phyloP scores from a whole-genome alignment of 495 filamentous ascomycete species.

The Penicillium argentinense region DNA sequence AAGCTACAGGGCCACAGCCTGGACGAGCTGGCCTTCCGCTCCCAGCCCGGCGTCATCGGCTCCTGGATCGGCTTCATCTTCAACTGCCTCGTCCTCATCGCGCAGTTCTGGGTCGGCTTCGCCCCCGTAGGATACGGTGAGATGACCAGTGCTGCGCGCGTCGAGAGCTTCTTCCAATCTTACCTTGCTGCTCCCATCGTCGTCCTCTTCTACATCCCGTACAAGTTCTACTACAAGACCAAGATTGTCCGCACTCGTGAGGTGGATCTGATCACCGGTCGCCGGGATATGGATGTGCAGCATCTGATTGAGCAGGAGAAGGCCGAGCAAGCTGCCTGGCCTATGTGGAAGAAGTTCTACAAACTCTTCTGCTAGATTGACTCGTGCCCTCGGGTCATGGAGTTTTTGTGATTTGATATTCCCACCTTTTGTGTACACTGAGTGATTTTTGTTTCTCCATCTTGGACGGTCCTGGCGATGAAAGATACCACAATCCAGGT shows the following conservation, averaged over 20 bases:
- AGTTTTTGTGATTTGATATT: slow-evolving; percentile 1
- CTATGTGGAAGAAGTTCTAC: slow-evolving; percentile 78
- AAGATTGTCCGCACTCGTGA: slow-evolving; percentile 60
- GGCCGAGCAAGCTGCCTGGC: slow-evolving; percentile 71
- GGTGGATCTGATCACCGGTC: slow-evolving; percentile 88
- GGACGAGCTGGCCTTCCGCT: slow-evolving; percentile 75
- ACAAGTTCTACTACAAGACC: slow-evolving; percentile 78
- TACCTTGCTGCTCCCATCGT: slow-evolving; percentile 88
- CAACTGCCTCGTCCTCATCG: slow-evolving; percentile 79
- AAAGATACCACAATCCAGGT: slow-evolving; percentile 16
- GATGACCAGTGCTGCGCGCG: slow-evolving; percentile 42
- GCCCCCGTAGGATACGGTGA: slow-evolving; percentile 65
- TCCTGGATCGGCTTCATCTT: slow-evolving; percentile 82
- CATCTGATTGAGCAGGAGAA: slow-evolving; percentile 74
- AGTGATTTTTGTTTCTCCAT: background rate
- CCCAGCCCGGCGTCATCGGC: slow-evolving; percentile 76
- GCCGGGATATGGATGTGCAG: slow-evolving; percentile 78
- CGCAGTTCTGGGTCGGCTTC: slow-evolving; percentile 91
- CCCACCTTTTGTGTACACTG: background rate
- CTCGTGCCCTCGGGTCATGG: background rate
- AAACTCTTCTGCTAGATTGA: slow-evolving; percentile 54
- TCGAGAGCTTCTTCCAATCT: slow-evolving; percentile 67
- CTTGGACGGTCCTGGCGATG: slow-evolving; percentile 9
- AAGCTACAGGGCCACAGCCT: slow-evolving; percentile 63
- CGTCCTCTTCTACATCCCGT: slow-evolving; percentile 67